Base-by-base conservation (phyloP, 2,329 filamentous ascomycete species). In the Aspergillus spinulosporus region DNA sequence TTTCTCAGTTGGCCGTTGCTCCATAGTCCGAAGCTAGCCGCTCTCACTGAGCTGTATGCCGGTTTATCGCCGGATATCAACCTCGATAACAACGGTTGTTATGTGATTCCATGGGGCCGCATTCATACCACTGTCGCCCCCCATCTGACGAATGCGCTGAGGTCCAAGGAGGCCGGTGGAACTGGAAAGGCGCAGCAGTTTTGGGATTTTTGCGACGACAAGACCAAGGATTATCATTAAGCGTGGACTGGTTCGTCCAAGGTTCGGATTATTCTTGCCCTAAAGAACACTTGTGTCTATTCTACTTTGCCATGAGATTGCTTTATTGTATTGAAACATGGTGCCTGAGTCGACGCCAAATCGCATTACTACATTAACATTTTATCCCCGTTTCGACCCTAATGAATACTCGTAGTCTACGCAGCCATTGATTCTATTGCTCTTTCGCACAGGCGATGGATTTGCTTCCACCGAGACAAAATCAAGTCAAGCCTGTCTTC, bases 381-480 rank as follows among this genome's bases (percentile, higher is more conserved):
- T 6, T 14, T 31, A 11, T 45, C 9, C 5, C n/a, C n/a, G n/a
- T 21, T 5, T 15, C 2, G 11, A 8, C 31, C 44, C 5, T 11
- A 9, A 34, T 5, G 3, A n/a, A 9, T 21, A 26, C 11, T 21
- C 36, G n/a, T 48, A 32, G 26, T 28, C 26, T 48, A 49, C 7
- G 32, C 4, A 29, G 36, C 6, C 6, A 36, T 47, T 44, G 48
- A 37, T 14, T 40, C 34, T 40, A 67, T 43, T 12, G 64, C 65
- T 15, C 40, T 49, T 7, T 67, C 54, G 57, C 70, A 69, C 21
- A 73, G 40, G 28, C 39, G 51, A 56, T 49, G 55, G 31, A 74
- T 71, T 56, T 74, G 72, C 32, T 53, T 65, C 72, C 72, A 74
- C 49, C 72, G 63, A 12, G 54, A 58, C 9, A 66, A 31, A 31